Base-by-base conservation (phyloP, 805 yeast species). In the Cyberlindnera mycetangii region DNA sequence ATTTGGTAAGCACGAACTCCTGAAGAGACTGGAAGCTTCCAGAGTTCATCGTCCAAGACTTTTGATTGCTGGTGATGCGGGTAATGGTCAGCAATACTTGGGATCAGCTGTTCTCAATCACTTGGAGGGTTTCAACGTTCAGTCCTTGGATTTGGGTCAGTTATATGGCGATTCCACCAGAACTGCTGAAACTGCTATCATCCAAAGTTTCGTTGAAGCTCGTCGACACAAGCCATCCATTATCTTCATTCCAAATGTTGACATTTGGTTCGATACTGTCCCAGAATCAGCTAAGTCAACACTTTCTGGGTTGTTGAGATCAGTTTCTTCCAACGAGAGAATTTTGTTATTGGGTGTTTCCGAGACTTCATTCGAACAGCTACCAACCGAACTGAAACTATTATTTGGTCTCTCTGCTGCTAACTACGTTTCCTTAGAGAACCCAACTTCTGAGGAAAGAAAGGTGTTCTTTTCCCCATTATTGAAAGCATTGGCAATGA, bases 111-210 rank as follows among this genome's bases (percentile, higher is more conserved):
- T 90, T 9, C 68, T 92, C 41, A 85, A 89, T 56, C 74, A 80
- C 52, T 68, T 93, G 41, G 99, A 93, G 65, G 96, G 97, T 0
- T 88, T 83, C 56, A 92, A 89, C 58, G 82, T 89, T 12, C 97
- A 93, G 61, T 78, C 85, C 1, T 70, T 93, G 33, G 99, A 93
- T 60, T 68, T 93, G 45, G 85, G 89, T 2, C 73, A 83, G 7
- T 60, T 93, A 43, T 80, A 81, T 50, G 79, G 89, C 12, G 97
- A 92, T 55, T 72, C 92, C 7, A 79, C 89, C 0, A 70, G 87
- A 55, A 78, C 95, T 0, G 82, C 92, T 1, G 99, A 93, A 61
- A 84, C 88, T 58, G 75, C 85, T 1, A 74, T 89, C 17, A 86
- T 92, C 22, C 96, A 88, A 59, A 74, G 85, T 32, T 83, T 93